A percentile compares a stretch with the other conserved stretches of the same genome.
phyloP scores from a whole-genome alignment of 1,284 basidiomycete species.

The Ceratobasidium sp. region DNA sequence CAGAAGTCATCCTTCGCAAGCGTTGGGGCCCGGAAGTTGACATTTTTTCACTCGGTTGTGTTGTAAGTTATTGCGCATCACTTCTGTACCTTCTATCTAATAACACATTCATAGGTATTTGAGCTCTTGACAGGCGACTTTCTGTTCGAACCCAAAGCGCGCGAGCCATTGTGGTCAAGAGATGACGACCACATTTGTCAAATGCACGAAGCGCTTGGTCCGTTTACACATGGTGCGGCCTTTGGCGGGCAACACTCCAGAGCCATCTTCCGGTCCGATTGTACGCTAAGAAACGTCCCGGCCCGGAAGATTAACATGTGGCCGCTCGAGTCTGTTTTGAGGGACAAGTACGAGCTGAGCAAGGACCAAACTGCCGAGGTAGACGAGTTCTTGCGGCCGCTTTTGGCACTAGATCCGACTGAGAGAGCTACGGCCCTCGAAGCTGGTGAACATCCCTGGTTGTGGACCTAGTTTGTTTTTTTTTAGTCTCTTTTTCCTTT shows the following conservation, averaged over 20 bases:
- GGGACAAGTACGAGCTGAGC: constrained; percentile 43
- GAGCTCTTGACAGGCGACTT: constrained; percentile 58
- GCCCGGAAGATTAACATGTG: constrained; percentile 41
- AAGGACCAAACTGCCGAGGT: constrained; percentile 24
- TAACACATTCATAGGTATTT: constrained; percentile 55
- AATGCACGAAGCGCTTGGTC: constrained; percentile 44
- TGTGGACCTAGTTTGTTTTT: constrained; percentile 22
- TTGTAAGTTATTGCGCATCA: constrained; percentile 57
- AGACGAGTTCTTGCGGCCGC: constrained; percentile 37
- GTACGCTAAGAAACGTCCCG: constrained; percentile 42
- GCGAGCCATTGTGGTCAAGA: constrained; percentile 62
- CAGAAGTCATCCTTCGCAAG: constrained; percentile 89
- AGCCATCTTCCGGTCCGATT: constrained; percentile 43
- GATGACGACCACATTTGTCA: constrained; percentile 96
- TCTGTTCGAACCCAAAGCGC: constrained; percentile 54
- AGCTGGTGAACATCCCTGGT: constrained; percentile 42
- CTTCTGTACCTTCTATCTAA: not conserved
- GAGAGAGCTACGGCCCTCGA: constrained; percentile 39
- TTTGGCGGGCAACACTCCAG: constrained; percentile 29
- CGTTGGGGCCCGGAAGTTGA: constrained; percentile 23
- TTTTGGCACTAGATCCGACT: constrained; percentile 42
- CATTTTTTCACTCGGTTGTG: constrained; percentile 75
- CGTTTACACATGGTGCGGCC: constrained; percentile 41
- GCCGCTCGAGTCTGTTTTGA: constrained; percentile 41
- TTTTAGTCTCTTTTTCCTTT: constrained; percentile 8